Evolutionary conservation across 83 land plant genomes (phyloP).

Genomic region (Picea abies): DNA sequence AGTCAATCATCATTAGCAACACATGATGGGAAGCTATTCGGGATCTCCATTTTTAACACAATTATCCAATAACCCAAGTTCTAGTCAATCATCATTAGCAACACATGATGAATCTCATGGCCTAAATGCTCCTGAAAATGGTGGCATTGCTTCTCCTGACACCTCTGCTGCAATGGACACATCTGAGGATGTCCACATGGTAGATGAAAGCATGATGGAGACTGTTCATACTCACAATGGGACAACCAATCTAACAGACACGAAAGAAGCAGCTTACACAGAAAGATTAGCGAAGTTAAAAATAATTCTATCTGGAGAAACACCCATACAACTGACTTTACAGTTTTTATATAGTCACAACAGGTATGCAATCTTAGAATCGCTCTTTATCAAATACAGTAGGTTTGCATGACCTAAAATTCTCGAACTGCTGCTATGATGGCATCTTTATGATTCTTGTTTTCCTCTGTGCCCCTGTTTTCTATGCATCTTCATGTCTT

Average conservation of each 20-base stretch:
- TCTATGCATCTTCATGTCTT: not conserved
- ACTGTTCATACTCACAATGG: conserved; percentile 19
- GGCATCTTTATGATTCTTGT: not conserved
- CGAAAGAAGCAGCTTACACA: conserved; percentile 46
- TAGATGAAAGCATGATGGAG: conserved; percentile 24
- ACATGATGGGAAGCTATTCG: no score
- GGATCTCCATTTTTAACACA: no score
- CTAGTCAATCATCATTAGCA: no score
- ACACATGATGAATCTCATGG: conserved; percentile 10
- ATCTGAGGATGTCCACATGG: conserved; percentile 48
- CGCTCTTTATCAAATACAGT: no score
- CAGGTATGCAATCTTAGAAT: conserved; percentile 40
- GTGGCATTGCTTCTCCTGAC: conserved; percentile 13
- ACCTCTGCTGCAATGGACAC: conserved; percentile 18
- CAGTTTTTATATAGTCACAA: conserved; percentile 94
- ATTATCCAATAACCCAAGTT: no score
- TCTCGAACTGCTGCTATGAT: no score
- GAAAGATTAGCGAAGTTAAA: conserved; percentile 77
- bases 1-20: conserved; percentile 15
- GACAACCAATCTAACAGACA: conserved; percentile 28
- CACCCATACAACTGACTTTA: conserved; percentile 84
- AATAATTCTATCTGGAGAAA: conserved; percentile 89
- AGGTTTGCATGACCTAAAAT: no score
- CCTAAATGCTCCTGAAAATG: conserved; percentile 34
- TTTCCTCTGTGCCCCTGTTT: not conserved